These are phyloP conservation scores for Casuarina glauca DNA, from an alignment of 306 rosid genomes.

Conservation along the genomic window DNA sequence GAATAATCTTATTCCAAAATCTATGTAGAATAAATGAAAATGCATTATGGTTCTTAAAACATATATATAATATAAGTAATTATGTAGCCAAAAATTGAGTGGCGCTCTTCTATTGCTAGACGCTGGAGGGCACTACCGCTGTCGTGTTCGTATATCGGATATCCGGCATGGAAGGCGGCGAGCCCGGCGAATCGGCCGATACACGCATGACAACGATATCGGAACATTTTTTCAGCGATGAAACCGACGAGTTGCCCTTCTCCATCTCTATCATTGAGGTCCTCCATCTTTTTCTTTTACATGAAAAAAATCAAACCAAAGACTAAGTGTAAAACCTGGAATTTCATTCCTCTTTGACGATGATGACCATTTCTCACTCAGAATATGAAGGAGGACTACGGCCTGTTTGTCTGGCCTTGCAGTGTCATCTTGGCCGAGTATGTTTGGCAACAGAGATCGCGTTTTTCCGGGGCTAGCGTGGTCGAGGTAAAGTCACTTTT, in stretches of 20 bases:
- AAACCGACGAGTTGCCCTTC: conserved; percentile 31
- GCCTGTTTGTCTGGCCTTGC: conserved; percentile 91
- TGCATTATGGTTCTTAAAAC: too few relatives aligned
- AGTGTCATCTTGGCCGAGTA: conserved; percentile 76
- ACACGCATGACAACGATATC: conserved; percentile 53
- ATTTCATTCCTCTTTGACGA: neutral
- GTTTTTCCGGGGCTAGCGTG: conserved; percentile 59
- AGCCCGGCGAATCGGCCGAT: conserved; percentile 24
- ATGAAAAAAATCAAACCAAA: neutral
- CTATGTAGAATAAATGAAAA: too few relatives aligned
- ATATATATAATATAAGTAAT: too few relatives aligned
- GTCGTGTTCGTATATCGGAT: neutral
- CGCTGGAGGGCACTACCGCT: neutral
- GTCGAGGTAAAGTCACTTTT: conserved; percentile 47
- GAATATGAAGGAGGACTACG: conserved; percentile 85
- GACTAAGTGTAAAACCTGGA: neutral
- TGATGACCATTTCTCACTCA: conserved; percentile 20
- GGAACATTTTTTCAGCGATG: conserved; percentile 53
- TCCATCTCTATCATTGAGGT: conserved; percentile 73
- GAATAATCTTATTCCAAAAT: too few relatives aligned
- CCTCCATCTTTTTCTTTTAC: neutral
- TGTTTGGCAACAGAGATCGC: conserved; percentile 72
- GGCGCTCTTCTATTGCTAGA: too few relatives aligned
- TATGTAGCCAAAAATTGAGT: too few relatives aligned
- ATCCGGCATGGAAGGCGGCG: conserved; percentile 38